A percentile compares a stretch with the other conserved stretches of the same genome.
Conservation (phyloP, 2,329 filamentous ascomycete species). For the Penicillium sp. region DNA sequence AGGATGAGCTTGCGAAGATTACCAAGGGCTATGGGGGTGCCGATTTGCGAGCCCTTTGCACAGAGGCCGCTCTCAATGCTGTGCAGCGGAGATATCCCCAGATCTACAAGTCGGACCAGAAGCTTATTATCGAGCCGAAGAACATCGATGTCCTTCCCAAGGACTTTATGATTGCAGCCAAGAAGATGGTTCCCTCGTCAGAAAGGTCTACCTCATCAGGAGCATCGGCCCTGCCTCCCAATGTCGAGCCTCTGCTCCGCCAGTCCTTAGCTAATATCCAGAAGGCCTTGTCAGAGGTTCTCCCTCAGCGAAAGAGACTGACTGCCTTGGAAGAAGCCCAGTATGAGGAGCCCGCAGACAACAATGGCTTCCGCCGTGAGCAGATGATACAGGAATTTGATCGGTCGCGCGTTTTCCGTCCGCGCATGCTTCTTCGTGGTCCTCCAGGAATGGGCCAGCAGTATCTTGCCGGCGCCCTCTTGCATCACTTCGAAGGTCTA, state of each 20-base stretch:
- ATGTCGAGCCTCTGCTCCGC: slow-evolving; percentile 77
- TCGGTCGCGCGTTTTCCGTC: slow-evolving; percentile 81
- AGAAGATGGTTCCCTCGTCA: slow-evolving; percentile 94
- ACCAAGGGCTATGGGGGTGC: slow-evolving; percentile 98
- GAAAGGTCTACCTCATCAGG: slow-evolving; percentile 84
- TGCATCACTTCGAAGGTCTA: slow-evolving; percentile 89
- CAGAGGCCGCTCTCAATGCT: slow-evolving; percentile 91
- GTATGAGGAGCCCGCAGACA: slow-evolving; percentile 80
- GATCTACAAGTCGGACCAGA: slow-evolving; percentile 88
- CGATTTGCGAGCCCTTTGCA: slow-evolving; percentile 89
- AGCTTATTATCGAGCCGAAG: slow-evolving; percentile 81
- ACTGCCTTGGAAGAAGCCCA: slow-evolving; percentile 93
- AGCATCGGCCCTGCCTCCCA: slow-evolving; percentile 75
- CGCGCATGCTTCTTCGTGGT: slow-evolving; percentile 81
- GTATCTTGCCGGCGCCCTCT: slow-evolving; percentile 79
- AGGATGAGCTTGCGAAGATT: slow-evolving; percentile 74
- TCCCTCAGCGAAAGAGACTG: slow-evolving; percentile 81
- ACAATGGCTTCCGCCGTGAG: slow-evolving; percentile 83
- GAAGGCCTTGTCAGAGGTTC: slow-evolving; percentile 67
- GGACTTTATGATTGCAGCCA: slow-evolving; percentile 95
- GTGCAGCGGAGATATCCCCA: slow-evolving; percentile 96
- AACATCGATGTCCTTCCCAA: slow-evolving; percentile 86
- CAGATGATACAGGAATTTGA: slow-evolving; percentile 78
- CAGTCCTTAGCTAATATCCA: slow-evolving; percentile 71
- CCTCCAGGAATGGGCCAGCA: slow-evolving; percentile 86